phyloP scores from a whole-genome alignment of 1,139 yeast genomes.

The Sugiyamaella neomexicana region DNA sequence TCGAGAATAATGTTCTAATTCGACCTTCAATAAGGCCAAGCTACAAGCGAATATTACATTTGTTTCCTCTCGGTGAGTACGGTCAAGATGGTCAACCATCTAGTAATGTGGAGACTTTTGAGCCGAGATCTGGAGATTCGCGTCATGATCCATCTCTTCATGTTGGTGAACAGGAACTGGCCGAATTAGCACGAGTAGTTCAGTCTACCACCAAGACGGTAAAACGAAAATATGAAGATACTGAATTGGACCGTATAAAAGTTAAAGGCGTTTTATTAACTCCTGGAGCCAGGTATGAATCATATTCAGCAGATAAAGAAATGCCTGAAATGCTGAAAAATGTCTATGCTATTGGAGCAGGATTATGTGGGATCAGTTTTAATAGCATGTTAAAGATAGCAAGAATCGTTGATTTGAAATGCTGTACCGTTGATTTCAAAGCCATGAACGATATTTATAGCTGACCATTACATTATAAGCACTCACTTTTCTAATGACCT shows the following conservation, averaged over 20 bases:
- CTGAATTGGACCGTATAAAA: conserved; percentile 6
- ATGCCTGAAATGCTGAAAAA: conserved; percentile 1
- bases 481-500: too few relatives aligned
- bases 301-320: conserved; percentile 8
- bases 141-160: conserved; percentile 1
- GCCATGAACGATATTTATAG: not conserved
- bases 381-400: not conserved
- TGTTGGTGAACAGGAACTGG: conserved; percentile 12
- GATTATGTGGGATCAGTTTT: conserved; percentile 3
- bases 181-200: conserved; percentile 25
- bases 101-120: not conserved
- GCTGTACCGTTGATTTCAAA: conserved; percentile 2
- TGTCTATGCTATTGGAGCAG: conserved; percentile 1
- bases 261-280: conserved; percentile 17
- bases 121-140: conserved; percentile 1
- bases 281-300: conserved; percentile 26
- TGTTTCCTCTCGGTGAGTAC: conserved; percentile 29
- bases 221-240: not conserved
- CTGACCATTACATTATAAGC: too few relatives aligned
- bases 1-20: conserved; percentile 26
- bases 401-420: not conserved
- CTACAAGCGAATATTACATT: conserved; percentile 23
- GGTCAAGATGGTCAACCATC: conserved; percentile 7
- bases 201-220: conserved; percentile 21
- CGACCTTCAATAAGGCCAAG: conserved; percentile 11